Evolutionary conservation across 441 rosid genomes (phyloP), one percentile per base, ranked within the genome.

Genomic region (Arabidopsis hybrid): DNA sequence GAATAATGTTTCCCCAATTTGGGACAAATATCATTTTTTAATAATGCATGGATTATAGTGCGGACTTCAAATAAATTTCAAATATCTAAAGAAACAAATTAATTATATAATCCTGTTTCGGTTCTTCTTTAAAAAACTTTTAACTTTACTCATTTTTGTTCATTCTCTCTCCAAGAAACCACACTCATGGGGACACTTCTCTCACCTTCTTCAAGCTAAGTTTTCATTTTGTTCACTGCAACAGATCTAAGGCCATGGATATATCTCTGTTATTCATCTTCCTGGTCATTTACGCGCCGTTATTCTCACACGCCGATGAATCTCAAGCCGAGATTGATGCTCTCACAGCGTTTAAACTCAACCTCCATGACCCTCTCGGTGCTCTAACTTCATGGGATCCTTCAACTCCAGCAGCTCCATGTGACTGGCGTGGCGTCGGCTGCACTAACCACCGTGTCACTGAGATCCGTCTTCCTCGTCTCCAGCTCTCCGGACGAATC

Each of bases 341-440:
- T 1, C 85, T 95, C 68, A 83, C 80, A 4, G 79, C 92, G 11
- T 91, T 95, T 79, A 91, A 87, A 80, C 86, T 86, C 32, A 82
- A 75, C 71, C 89, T 95, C 51, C 77, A 82, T 21, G 99, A 95
- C 67, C 97, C 98, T 1, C 84, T 88, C 10, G 96, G 87, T 13
- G 90, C 90, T 1, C 72, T 95, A 56, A 72, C 75, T 68, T 85
- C 84, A 47, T 95, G 99, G 98, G 96, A 92, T 12, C 76, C 92
- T 6, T 83, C 93, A 13, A 82, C 95, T 1, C 87, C 90, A 0
- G 56, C 82, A 0, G 97, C 98, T 31, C 99, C 97, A 4, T 92
- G 98, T 73, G 98, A 92, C 81, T 92, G 98, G 98, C 91, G 85
- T 3, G 97, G 98, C 43, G 73, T 89, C 35, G 45, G 32, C 61